A percentile compares a stretch with the other conserved stretches of the same genome.
phyloP scores from a whole-genome alignment of 2,329 filamentous ascomycete genomes.

The Botrytis fragariae region DNA sequence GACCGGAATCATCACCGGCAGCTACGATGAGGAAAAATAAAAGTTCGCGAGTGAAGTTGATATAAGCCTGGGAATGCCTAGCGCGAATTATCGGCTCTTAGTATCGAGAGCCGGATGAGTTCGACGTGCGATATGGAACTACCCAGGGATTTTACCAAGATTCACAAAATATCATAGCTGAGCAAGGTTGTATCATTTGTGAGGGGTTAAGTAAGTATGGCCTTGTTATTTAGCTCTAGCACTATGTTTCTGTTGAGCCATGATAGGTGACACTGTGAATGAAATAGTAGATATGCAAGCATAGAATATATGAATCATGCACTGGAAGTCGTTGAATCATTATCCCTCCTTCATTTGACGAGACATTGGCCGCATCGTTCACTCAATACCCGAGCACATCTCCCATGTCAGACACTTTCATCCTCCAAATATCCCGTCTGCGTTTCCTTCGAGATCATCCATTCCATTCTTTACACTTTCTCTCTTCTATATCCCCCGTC shows the following conservation, averaged over 20 bases:
- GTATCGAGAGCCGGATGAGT: background rate
- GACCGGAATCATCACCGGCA: background rate
- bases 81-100: background rate
- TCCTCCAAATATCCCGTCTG: background rate
- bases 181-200: background rate
- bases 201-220: background rate
- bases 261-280: background rate
- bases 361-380: no score
- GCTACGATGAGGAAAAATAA: background rate
- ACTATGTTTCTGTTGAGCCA: background rate
- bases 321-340: background rate
- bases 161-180: no score
- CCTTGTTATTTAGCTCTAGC: background rate
- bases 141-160: no score
- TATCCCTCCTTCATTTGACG: background rate
- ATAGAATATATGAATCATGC: no score
- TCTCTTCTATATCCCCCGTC: constrained; percentile 5
- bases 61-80: background rate
- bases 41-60: background rate
- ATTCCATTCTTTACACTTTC: background rate
- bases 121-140: background rate
- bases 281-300: background rate
- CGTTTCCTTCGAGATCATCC: no score
- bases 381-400: background rate
- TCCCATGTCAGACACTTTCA: background rate